Conservation (phyloP, 805 yeast species). For the Ogataea trehaloabstinens region DNA sequence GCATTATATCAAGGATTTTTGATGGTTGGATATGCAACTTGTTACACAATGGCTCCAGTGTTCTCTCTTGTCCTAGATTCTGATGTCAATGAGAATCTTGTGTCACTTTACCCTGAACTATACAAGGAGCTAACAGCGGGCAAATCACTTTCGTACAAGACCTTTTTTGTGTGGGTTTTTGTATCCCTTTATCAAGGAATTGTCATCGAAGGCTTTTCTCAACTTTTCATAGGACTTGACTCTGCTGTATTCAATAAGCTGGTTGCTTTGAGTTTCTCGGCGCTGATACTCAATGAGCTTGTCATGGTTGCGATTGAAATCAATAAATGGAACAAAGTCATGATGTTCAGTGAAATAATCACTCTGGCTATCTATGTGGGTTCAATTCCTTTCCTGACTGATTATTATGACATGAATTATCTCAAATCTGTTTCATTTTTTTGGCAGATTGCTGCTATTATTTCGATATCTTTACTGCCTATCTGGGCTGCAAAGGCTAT, state of each 20-base stretch:
- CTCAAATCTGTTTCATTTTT: slow-evolving; percentile 55
- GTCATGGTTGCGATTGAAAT: slow-evolving; percentile 92
- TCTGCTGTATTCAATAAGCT: slow-evolving; percentile 55
- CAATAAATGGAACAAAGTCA: slow-evolving; percentile 82
- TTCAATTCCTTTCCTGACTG: slow-evolving; percentile 79
- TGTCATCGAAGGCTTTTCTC: slow-evolving; percentile 80
- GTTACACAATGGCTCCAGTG: slow-evolving; percentile 98
- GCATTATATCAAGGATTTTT: slow-evolving; percentile 95
- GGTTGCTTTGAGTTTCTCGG: slow-evolving; percentile 86
- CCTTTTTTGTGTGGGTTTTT: slow-evolving; percentile 88
- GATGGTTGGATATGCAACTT: slow-evolving; percentile 97
- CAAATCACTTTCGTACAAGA: slow-evolving; percentile 76
- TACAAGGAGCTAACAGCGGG: slow-evolving; percentile 92
- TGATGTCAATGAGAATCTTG: slow-evolving; percentile 87
- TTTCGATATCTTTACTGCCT: slow-evolving; percentile 75
- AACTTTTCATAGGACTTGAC: slow-evolving; percentile 64
- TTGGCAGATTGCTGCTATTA: slow-evolving; percentile 67
- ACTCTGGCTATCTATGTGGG: slow-evolving; percentile 67
- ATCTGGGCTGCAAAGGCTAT: slow-evolving; percentile 83
- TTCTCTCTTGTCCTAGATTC: slow-evolving; percentile 87
- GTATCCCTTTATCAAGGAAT: slow-evolving; percentile 90
- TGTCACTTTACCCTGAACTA: slow-evolving; percentile 88
- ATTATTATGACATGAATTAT: slow-evolving; percentile 77
- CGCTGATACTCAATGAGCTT: slow-evolving; percentile 79
- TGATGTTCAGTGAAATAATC: slow-evolving; percentile 69